These are phyloP conservation scores for Knoxdaviesia capensis DNA, from an alignment of 2,329 filamentous ascomycete genomes.

Conservation along the genomic window DNA sequence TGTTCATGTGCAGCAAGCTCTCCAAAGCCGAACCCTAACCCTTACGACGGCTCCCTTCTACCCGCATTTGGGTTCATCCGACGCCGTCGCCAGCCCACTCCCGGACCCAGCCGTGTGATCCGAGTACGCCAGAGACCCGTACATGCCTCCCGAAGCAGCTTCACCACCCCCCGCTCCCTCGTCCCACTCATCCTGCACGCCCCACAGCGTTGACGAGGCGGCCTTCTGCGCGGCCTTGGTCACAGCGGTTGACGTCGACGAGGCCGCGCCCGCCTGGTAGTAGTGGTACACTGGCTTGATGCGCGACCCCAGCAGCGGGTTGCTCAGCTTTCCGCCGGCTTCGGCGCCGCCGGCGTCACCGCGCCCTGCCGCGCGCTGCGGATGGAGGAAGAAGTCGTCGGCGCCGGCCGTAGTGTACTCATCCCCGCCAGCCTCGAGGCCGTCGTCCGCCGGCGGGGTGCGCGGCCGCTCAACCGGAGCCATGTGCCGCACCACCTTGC, in stretches of 20 bases:
- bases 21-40: too few relatives aligned
- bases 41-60: too few relatives aligned
- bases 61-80: too few relatives aligned
- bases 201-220: slow-evolving; percentile 24
- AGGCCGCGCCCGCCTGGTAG: too few relatives aligned
- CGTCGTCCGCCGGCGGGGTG: slow-evolving; percentile 27
- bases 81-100: too few relatives aligned
- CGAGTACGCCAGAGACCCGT: too few relatives aligned
- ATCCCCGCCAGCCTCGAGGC: slow-evolving; percentile 12
- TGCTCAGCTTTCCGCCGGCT: slow-evolving; percentile 40
- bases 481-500: slow-evolving; percentile 57
- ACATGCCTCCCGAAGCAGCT: too few relatives aligned
- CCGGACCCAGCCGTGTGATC: too few relatives aligned
- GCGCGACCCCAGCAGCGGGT: slow-evolving; percentile 43
- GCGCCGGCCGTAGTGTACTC: slow-evolving; percentile 6
- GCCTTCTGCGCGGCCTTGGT: slow-evolving; percentile 15
- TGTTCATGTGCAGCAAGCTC: too few relatives aligned
- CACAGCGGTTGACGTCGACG: slow-evolving; percentile 22
- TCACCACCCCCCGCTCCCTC: slow-evolving; percentile 26
- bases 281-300: slow-evolving; percentile 38
- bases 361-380: slow-evolving; percentile 3
- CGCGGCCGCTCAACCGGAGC: slow-evolving; percentile 37
- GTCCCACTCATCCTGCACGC: slow-evolving; percentile 38
- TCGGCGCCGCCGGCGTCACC: slow-evolving; percentile 6
- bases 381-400: slow-evolving; percentile 4